phyloP scores from a whole-genome alignment of 139 green algal genomes.

The Axilococcus clingmanii region DNA sequence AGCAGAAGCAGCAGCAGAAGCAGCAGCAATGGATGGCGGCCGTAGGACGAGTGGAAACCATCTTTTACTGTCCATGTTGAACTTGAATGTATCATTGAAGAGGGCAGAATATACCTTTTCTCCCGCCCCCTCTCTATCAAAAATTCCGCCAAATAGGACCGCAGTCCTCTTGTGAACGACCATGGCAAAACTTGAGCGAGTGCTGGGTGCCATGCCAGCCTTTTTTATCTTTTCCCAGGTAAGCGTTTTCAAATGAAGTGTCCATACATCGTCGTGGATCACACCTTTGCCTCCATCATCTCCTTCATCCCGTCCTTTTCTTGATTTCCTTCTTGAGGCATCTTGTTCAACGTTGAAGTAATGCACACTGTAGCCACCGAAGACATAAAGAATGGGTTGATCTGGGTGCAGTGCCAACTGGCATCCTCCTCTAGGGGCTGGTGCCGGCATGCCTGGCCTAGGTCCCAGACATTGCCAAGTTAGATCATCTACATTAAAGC shows the following conservation, averaged over 20 bases:
- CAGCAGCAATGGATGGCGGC: conserved; percentile 15
- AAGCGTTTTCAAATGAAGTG: conserved; percentile 39
- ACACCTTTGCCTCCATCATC: conserved; percentile 69
- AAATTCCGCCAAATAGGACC: conserved; percentile 88
- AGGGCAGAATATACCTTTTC: conserved; percentile 65
- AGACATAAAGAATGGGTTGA: conserved; percentile 54
- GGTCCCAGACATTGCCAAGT: conserved; percentile 50
- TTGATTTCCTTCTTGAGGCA: background rate
- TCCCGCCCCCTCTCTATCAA: conserved; percentile 70
- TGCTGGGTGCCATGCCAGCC: conserved; percentile 69
- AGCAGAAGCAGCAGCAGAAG: background rate
- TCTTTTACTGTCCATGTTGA: conserved; percentile 54
- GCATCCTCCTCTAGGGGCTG: conserved; percentile 55
- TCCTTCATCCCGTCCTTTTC: conserved; percentile 50
- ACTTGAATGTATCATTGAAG: conserved; percentile 82
- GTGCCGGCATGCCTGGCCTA: conserved; percentile 11
- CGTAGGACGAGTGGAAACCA: conserved; percentile 64
- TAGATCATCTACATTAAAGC: conserved; percentile 64
- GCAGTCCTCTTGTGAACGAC: conserved; percentile 56
- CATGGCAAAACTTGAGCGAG: conserved; percentile 74
- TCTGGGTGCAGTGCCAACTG: conserved; percentile 60
- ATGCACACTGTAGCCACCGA: conserved; percentile 84
- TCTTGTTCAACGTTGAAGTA: conserved; percentile 33
- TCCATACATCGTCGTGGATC: conserved; percentile 82
- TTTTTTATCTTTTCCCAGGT: conserved; percentile 85